Percentiles rank a stretch among this genome's conserved stretches.
phyloP scores from a whole-genome alignment of 106 monocot genomes.

The Dendrobium chrysotoxum region DNA sequence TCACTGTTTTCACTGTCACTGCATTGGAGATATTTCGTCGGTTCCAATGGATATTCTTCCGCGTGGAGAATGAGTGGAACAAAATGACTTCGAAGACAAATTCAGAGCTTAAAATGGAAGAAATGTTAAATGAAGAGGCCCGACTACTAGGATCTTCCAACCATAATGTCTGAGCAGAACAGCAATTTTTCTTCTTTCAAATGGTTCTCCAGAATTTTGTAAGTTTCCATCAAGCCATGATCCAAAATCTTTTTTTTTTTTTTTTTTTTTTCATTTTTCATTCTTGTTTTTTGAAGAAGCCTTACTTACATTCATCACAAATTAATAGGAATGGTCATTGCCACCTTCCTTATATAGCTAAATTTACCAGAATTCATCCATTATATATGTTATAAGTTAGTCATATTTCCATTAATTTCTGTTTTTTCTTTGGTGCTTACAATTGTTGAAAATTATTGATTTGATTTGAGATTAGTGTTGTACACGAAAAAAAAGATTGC shows the following conservation, averaged over 20 bases:
- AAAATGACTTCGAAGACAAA: conserved; percentile 60
- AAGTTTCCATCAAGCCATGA: not conserved
- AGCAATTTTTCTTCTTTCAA: not conserved
- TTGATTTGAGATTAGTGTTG: too few relatives aligned
- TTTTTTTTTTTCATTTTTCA: not conserved
- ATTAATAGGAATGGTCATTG: too few relatives aligned
- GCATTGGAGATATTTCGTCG: conserved; percentile 69
- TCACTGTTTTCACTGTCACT: conserved; percentile 71
- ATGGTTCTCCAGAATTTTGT: not conserved
- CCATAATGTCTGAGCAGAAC: conserved; percentile 30
- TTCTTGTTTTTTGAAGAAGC: too few relatives aligned
- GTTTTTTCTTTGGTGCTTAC: too few relatives aligned
- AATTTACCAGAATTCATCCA: too few relatives aligned
- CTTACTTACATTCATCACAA: too few relatives aligned
- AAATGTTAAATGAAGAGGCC: conserved; percentile 54
- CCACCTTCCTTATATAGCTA: too few relatives aligned
- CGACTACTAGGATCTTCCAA: conserved; percentile 39
- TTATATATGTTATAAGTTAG: too few relatives aligned
- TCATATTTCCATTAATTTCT: too few relatives aligned
- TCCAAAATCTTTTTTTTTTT: not conserved
- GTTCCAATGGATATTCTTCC: conserved; percentile 88
- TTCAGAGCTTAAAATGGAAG: conserved; percentile 41
- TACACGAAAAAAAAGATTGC: too few relatives aligned
- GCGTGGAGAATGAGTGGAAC: conserved; percentile 95
- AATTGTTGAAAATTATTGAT: too few relatives aligned